Evolutionary conservation across 805 yeast species (phyloP), one percentile per base, ranked within the genome.

Genomic region (Starmerella tilneyi): DNA sequence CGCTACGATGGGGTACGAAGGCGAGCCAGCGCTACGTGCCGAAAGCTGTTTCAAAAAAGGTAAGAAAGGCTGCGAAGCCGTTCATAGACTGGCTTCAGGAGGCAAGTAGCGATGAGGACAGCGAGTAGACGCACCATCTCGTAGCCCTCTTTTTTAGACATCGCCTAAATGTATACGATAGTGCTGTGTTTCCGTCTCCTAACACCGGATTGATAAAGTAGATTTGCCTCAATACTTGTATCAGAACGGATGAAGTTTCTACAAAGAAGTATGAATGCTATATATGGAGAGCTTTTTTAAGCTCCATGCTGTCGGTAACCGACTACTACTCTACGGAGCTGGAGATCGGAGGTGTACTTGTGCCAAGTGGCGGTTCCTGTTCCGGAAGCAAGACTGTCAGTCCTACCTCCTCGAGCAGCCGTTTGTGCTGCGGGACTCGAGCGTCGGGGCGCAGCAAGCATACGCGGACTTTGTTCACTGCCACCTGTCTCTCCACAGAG

Each of bases 61-160:
- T 88, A 42, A 83, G 96, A 67, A 84, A 79, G 67, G 92, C 96
- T 37, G 96, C 96, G 50, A 88, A 86, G 68, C 94, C 97, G 24
- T 92, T 92, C 68, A 70, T 92, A 53, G 78, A 81, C 55, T 92
- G 98, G 98, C 76, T 92, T 55, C 80, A 85, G 61, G 88, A 83
- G 65, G 97, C 98, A 49, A 96, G 85, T 56, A 81, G 78, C 62
- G 54, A 51, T 39, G 84, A 78, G 53, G 76, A 71, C 19, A 30
- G 41, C 39, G 52, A 46, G 15, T 30, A 36, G 12, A 35, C 22
- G 38, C 7, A 15, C 7, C 9, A 21, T 8, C 7, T 9, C 29
- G n/a, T n/a, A n/a, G n/a, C n/a, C n/a, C n/a, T n/a, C n/a, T n/a
- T n/a, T n/a, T n/a, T n/a, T n/a, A n/a, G n/a, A n/a, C n/a, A n/a